Evolutionary conservation across 352 stramenopile genomes (phyloP), one percentile per base, ranked within the genome.

Genomic region (Globisporangium cylindrosporum): DNA sequence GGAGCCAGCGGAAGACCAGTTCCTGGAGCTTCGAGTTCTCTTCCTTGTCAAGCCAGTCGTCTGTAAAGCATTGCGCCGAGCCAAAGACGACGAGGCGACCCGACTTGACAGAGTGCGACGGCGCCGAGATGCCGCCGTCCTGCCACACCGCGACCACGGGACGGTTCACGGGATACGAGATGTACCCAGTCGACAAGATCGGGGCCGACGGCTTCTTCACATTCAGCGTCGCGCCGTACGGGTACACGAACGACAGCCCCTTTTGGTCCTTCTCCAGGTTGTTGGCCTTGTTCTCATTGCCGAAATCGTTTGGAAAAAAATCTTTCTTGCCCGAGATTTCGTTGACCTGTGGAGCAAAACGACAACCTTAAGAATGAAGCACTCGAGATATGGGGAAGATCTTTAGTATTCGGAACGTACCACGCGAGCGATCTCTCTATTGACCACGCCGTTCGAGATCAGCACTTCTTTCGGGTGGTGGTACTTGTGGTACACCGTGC

Each of bases 401-500:
- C 14, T 20, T n/a, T 48, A 7, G 14, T 48, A 48, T 15, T 48
- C 14, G 41, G 10, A 48, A 60, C 36, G 25, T 66, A 87, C 84
- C 77, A 92, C 76, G 48, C 87, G 81, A 9, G 86, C 89, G 61
- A 99, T 89, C 69, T 98, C 92, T 38, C 90, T 83, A 71, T 98
- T 97, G 9, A 99, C 82, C 46, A 99, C 85, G 58, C 96, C 96
- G 63, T 97, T 98, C 1, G 90, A 94, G 34, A 99, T 95, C 62
- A 98, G 86, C 24, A 96, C 94, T 73, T 99, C 95, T 68, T 98
- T 98, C 1, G 96, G 96, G 68, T 99, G 96, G 51, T 98, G 84
- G 69, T 98, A 99, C 75, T 99, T 98, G 81, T 98, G 92, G 73
- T 98, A 99, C 27, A 98, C 91, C 14, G 91, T 97, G 53, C 95